These are phyloP conservation scores for Malassezia japonica DNA, from an alignment of 1,284 basidiomycete species.

Conservation along the genomic window DNA sequence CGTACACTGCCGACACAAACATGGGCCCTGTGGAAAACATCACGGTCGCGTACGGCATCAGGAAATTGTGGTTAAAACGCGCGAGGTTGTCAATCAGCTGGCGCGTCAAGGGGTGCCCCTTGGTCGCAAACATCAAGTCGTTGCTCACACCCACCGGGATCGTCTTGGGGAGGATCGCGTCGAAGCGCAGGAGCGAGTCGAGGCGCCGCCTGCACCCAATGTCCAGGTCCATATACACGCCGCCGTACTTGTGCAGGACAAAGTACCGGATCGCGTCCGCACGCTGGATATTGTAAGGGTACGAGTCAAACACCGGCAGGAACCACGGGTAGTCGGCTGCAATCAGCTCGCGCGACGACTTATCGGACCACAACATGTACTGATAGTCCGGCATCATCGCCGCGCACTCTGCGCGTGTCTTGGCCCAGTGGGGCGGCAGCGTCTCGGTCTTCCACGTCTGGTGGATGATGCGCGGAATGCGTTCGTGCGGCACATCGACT, in stretches of 20 bases:
- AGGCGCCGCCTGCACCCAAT: conserved; percentile 84
- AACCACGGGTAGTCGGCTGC: conserved; percentile 81
- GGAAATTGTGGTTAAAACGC: conserved; percentile 85
- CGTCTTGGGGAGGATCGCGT: conserved; percentile 83
- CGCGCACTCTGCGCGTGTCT: conserved; percentile 48
- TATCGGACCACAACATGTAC: conserved; percentile 96
- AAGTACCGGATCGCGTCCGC: conserved; percentile 98
- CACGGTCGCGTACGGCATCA: conserved; percentile 94
- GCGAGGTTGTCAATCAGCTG: conserved; percentile 81
- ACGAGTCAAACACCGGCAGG: conserved; percentile 80
- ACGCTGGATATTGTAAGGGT: conserved; percentile 87
- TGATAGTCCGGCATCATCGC: conserved; percentile 67
- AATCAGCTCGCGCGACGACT: conserved; percentile 77
- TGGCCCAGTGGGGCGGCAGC: conserved; percentile 73
- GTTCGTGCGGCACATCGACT: conserved; percentile 24
- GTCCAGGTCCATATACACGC: conserved; percentile 92
- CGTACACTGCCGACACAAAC: conserved; percentile 47
- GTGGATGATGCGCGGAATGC: conserved; percentile 82
- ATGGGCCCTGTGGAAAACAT: conserved; percentile 90
- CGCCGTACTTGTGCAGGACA: conserved; percentile 82
- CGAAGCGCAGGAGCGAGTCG: conserved; percentile 76
- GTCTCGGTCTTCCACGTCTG: conserved; percentile 95
- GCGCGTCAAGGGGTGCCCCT: conserved; percentile 76
- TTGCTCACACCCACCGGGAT: conserved; percentile 82
- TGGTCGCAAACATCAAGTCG: conserved; percentile 86